These are phyloP conservation scores for Apiospora phragmitis DNA, from an alignment of 2,329 filamentous ascomycete species.

Conservation along the genomic window DNA sequence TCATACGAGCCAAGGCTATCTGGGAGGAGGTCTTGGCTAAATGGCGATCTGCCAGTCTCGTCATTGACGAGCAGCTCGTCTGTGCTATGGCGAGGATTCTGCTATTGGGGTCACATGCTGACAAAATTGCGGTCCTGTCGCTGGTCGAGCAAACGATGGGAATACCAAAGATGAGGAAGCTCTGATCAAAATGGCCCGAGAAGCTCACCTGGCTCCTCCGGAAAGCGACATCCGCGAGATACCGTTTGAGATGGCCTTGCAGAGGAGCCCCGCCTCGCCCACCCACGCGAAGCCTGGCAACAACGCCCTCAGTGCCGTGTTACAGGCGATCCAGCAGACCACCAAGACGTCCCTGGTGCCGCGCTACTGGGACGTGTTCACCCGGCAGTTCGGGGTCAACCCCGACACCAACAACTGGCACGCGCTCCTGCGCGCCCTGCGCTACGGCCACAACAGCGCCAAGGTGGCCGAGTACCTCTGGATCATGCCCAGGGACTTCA, in stretches of 20 bases:
- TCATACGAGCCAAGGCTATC: conserved; percentile 69
- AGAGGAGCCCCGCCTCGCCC: conserved; percentile 18
- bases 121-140: conserved; percentile 71
- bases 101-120: conserved; percentile 61
- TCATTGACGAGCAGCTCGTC: conserved; percentile 77
- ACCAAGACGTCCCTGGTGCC: conserved; percentile 62
- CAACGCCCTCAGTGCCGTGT: conserved; percentile 67
- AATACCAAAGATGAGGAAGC: conserved; percentile 54
- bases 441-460: conserved; percentile 64
- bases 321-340: conserved; percentile 63
- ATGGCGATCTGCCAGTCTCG: conserved; percentile 71
- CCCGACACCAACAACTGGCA: conserved; percentile 75
- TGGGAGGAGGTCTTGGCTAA: conserved; percentile 80
- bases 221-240: background rate
- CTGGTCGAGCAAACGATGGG: conserved; percentile 82
- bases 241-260: background rate
- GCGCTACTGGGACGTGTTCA: conserved; percentile 78
- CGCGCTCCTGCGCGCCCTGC: conserved; percentile 67
- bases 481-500: conserved; percentile 47
- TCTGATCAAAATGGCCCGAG: background rate
- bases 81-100: conserved; percentile 79
- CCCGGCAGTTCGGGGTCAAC: conserved; percentile 56
- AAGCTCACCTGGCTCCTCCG: background rate
- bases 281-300: conserved; percentile 47
- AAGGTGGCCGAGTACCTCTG: conserved; percentile 61